These are phyloP conservation scores for Intubia oerlemansii DNA, from an alignment of 2,329 filamentous ascomycete genomes.

Conservation along the genomic window DNA sequence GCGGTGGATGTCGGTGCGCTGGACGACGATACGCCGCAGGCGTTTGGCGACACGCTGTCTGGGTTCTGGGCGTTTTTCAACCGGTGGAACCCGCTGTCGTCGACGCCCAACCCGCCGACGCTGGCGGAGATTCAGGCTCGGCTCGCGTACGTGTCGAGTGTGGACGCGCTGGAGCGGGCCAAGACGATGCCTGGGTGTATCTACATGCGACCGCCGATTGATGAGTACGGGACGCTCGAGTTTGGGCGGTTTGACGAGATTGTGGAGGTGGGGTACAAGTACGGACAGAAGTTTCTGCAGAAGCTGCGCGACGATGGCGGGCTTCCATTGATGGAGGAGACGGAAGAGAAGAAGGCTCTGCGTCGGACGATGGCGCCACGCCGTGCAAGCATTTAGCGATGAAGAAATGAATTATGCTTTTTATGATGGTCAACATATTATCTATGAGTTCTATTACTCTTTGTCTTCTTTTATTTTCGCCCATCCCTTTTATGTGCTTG, in stretches of 20 bases:
- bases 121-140: conserved; percentile 89
- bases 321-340: conserved; percentile 47
- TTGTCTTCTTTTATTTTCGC: background rate
- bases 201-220: conserved; percentile 92
- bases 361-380: conserved; percentile 61
- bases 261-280: conserved; percentile 71
- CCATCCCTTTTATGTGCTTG: background rate
- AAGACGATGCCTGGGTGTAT: conserved; percentile 80
- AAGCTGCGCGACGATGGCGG: conserved; percentile 59
- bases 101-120: conserved; percentile 77
- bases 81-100: conserved; percentile 89
- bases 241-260: conserved; percentile 98
- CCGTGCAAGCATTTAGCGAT: conserved; percentile 62
- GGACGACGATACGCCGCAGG: conserved; percentile 80
- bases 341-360: conserved; percentile 55
- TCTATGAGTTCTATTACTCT: too few relatives aligned
- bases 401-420: background rate
- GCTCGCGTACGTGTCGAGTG: conserved; percentile 82
- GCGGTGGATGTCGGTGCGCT: conserved; percentile 85
- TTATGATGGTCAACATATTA: too few relatives aligned
- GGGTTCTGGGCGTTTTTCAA: conserved; percentile 91
- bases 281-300: conserved; percentile 60
- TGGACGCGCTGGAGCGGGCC: conserved; percentile 82
- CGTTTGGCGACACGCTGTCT: conserved; percentile 82
- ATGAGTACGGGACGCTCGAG: conserved; percentile 81